Conservation (phyloP, 2,329 filamentous ascomycete species). For the Pseudogymnoascus pannorum region DNA sequence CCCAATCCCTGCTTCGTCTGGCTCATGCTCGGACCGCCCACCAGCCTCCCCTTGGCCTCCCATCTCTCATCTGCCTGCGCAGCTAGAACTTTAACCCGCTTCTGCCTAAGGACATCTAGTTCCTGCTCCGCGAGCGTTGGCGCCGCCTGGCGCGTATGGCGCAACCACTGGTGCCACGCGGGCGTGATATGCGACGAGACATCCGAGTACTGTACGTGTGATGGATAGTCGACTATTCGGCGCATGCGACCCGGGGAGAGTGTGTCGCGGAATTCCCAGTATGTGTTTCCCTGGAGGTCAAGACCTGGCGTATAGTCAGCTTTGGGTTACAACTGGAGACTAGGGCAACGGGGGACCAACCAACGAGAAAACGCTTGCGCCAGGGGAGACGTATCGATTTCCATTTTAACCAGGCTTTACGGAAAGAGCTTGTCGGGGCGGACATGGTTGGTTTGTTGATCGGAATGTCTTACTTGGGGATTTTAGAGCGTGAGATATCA, state of each 20-base stretch:
- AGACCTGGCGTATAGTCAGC: slow-evolving; percentile 38
- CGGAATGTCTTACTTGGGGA: background rate
- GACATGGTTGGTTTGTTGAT: slow-evolving; percentile 5
- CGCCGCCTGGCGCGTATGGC: slow-evolving; percentile 47
- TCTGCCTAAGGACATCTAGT: slow-evolving; percentile 45
- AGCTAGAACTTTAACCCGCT: slow-evolving; percentile 47
- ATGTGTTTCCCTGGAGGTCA: slow-evolving; percentile 60
- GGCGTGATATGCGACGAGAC: slow-evolving; percentile 46
- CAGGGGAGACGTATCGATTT: slow-evolving; percentile 56
- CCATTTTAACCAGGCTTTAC: slow-evolving; percentile 49
- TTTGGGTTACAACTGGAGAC: background rate
- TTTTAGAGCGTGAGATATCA: background rate
- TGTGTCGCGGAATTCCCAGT: slow-evolving; percentile 57
- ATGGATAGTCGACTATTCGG: slow-evolving; percentile 54
- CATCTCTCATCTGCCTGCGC: slow-evolving; percentile 57
- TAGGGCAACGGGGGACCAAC: slow-evolving; percentile 32
- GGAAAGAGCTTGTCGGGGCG: slow-evolving; percentile 10
- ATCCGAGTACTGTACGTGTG: slow-evolving; percentile 45
- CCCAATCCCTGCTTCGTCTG: slow-evolving; percentile 28
- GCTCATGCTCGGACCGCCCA: slow-evolving; percentile 32
- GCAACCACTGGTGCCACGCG: slow-evolving; percentile 63
- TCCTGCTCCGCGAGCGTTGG: slow-evolving; percentile 52
- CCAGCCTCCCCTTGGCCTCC: slow-evolving; percentile 49
- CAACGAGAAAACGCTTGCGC: slow-evolving; percentile 56
- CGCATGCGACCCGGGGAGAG: slow-evolving; percentile 42